These are phyloP conservation scores for Nymphaea thermarum DNA, from an alignment of 164 flowering plant species.

Conservation along the genomic window DNA sequence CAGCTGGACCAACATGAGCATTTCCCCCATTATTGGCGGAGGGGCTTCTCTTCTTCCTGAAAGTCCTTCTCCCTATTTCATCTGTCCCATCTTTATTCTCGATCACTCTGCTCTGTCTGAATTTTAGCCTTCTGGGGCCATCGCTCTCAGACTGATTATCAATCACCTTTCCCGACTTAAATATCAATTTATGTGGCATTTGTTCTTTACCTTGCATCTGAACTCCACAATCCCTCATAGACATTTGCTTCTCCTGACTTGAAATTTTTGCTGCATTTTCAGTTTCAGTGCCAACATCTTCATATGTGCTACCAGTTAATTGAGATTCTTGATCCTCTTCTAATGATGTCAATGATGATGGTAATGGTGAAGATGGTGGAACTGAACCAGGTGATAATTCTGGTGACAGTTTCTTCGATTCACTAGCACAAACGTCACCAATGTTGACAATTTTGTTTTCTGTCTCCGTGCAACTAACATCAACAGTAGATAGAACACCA, in stretches of 20 bases:
- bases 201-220: background rate
- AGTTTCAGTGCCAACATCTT: background rate
- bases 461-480: too few relatives aligned
- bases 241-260: background rate
- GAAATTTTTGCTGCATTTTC: background rate
- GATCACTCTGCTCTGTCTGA: conserved; percentile 7
- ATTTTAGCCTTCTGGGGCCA: conserved; percentile 13
- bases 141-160: conserved; percentile 1
- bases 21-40: conserved; percentile 5
- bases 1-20: conserved; percentile 19
- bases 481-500: too few relatives aligned
- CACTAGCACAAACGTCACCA: too few relatives aligned
- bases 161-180: background rate
- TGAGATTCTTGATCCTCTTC: too few relatives aligned
- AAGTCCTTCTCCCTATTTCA: conserved; percentile 10
- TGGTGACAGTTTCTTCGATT: too few relatives aligned
- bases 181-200: background rate
- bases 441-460: too few relatives aligned
- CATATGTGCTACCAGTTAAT: background rate
- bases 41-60: conserved; percentile 12
- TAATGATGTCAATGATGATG: too few relatives aligned
- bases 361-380: too few relatives aligned
- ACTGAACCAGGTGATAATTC: too few relatives aligned
- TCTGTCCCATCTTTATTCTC: background rate
- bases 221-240: too few relatives aligned